Evolutionary conservation across 345 rosid species (phyloP), one percentile per base, ranked within the genome.

Genomic region (Boechera retrofracta): DNA sequence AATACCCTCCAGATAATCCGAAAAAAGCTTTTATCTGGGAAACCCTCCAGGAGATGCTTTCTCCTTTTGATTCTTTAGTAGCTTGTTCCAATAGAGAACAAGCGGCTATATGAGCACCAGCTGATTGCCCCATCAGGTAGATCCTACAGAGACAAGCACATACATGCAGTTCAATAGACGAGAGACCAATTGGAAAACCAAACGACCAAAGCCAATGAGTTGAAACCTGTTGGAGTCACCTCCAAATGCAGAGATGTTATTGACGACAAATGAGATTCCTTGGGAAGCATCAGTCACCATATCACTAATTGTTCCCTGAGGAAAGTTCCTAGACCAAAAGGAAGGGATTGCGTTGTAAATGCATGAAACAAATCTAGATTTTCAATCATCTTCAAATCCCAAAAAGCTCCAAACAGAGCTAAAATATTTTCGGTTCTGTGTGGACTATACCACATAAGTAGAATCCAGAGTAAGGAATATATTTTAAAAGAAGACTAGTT

Each of bases 41-140:
- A 64, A 86, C 85, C 39, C 85, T 95, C 98, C 97, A 95, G 11
- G 86, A 82, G 80, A 77, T 77, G 73, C 56, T 86, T 73, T 92
- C 97, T 74, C 84, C 86, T 56, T 70, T 72, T 54, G 89, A 82
- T 87, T 94, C 98, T 83, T 88, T 92, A 66, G 87, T 80, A 66
- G 98, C 94, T 85, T 94, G 99, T 71, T 95, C 93, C 80, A 95
- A 64, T 15, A 95, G 89, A 77, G 85, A 85, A 82, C 99, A 92
- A 31, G 94, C 90, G 64, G 98, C 87, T 69, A 95, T 91, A 80
- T 95, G 99, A 47, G 97, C 98, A 62, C 98, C 99, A 65, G 99
- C 99, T 55, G 98, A 95, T 81, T 95, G 99, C 28, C 99, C 99
- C 99, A 91, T 92, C 64, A 95, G 80, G 82, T 88, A 95, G 75